phyloP scores from a whole-genome alignment of 169 alveolate species.

The Cryptosporidium tyzzeri region DNA sequence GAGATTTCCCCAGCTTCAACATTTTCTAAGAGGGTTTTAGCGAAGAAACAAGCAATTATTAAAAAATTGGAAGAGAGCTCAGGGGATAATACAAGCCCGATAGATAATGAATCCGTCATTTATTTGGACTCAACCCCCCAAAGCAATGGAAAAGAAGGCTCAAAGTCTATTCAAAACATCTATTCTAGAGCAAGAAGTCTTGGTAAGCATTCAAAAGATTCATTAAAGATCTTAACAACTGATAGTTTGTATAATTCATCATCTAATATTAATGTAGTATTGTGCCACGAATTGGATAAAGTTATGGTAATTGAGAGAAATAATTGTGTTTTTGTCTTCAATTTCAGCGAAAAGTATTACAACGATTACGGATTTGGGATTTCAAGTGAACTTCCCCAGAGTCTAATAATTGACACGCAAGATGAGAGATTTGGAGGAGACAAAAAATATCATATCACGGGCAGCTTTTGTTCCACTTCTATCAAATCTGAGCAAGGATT shows the following conservation, averaged over 20 bases:
- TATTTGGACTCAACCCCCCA: slow-evolving; percentile 5
- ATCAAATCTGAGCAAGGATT: slow-evolving; percentile 16
- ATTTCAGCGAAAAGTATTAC: slow-evolving; percentile 83
- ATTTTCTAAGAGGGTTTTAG: neutral
- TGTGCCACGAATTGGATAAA: slow-evolving; percentile 88
- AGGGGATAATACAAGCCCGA: neutral
- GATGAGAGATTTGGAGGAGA: slow-evolving; percentile 82
- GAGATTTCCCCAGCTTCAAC: neutral
- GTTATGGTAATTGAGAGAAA: slow-evolving; percentile 91
- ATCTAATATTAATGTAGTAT: slow-evolving; percentile 85
- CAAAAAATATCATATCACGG: slow-evolving; percentile 21
- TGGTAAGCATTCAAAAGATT: neutral
- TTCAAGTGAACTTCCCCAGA: slow-evolving; percentile 17
- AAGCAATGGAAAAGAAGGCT: neutral
- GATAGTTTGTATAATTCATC: slow-evolving; percentile 80
- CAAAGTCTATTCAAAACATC: neutral
- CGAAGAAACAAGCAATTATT: neutral
- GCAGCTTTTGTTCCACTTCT: neutral
- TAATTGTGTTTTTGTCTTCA: slow-evolving; percentile 89
- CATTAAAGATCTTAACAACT: neutral
- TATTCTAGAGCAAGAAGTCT: neutral
- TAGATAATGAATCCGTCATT: slow-evolving; percentile 1
- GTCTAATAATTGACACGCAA: slow-evolving; percentile 77
- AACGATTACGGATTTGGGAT: slow-evolving; percentile 65
- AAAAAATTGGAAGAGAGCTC: neutral